These are phyloP conservation scores for Pseudoneurospora amorphoporcata DNA, from an alignment of 495 filamentous ascomycete species.

Conservation along the genomic window DNA sequence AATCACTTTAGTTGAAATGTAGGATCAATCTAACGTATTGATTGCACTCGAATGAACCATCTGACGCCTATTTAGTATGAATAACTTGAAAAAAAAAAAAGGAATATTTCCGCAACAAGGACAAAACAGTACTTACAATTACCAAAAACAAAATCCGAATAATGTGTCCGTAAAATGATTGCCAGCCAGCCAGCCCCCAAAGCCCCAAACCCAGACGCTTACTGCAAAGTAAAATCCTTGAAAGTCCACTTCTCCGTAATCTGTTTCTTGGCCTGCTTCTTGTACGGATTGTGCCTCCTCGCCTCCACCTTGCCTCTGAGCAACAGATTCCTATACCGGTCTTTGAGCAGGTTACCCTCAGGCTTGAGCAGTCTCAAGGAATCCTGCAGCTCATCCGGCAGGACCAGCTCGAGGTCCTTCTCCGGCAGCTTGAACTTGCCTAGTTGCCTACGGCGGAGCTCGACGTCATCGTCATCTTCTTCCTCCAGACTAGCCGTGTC, in stretches of 20 bases:
- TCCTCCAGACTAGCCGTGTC: conserved; percentile 15
- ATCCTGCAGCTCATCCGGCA: conserved; percentile 90
- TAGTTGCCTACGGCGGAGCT: conserved; percentile 63
- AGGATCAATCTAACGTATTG: too few species aligned
- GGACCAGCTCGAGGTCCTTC: conserved; percentile 72
- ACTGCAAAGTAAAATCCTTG: conserved; percentile 63
- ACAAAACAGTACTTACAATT: background rate
- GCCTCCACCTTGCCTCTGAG: conserved; percentile 82
- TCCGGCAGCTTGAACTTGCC: conserved; percentile 71
- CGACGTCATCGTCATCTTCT: conserved; percentile 46
- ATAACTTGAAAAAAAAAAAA: background rate
- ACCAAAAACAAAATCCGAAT: background rate
- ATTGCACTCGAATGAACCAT: background rate
- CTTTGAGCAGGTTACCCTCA: conserved; percentile 85
- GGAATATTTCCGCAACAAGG: background rate
- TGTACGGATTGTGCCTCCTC: conserved; percentile 62
- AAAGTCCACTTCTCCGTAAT: conserved; percentile 92
- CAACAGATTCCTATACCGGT: conserved; percentile 80
- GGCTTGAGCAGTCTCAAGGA: conserved; percentile 82
- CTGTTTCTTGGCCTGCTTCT: conserved; percentile 66
- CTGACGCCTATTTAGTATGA: too few species aligned
- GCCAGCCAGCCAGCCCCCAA: background rate
- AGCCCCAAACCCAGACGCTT: background rate
- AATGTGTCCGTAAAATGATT: background rate
- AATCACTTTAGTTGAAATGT: too few species aligned